Evolutionary conservation across 2,329 filamentous ascomycete species (phyloP).

Genomic region (Atkinsonella texensis): DNA sequence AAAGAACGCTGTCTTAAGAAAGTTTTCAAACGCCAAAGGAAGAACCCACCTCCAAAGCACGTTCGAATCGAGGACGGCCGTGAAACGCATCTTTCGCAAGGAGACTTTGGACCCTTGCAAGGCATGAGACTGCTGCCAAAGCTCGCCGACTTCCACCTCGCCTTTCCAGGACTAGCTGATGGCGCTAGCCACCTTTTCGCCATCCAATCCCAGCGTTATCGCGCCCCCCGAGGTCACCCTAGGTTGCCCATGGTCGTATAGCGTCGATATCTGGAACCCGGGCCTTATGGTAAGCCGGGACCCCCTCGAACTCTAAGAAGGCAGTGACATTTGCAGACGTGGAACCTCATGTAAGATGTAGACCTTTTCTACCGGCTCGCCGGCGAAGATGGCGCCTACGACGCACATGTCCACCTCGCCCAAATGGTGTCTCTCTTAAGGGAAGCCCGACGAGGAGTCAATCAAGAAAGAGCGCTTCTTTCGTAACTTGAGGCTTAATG

Average conservation of each 20-base stretch:
- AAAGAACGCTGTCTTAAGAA: too few relatives aligned
- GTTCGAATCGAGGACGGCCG: slow-evolving; percentile 7
- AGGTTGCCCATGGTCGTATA: slow-evolving; percentile 12
- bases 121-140: slow-evolving; percentile 7
- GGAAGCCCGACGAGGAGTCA: slow-evolving; percentile 7
- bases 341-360: slow-evolving; percentile 11
- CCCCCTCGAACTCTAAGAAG: too few relatives aligned
- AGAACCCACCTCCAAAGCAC: slow-evolving; percentile 5
- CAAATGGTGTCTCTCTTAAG: slow-evolving; percentile 11
- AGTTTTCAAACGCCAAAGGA: not conserved
- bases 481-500: not conserved
- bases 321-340: slow-evolving; percentile 10
- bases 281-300: slow-evolving; percentile 9
- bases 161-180: slow-evolving; percentile 7
- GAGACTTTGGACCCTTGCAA: slow-evolving; percentile 9
- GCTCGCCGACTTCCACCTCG: slow-evolving; percentile 11
- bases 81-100: slow-evolving; percentile 9
- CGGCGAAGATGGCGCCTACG: slow-evolving; percentile 12
- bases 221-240: slow-evolving; percentile 13
- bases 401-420: slow-evolving; percentile 14
- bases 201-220: slow-evolving; percentile 13
- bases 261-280: slow-evolving; percentile 12
- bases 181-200: slow-evolving; percentile 5
- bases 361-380: slow-evolving; percentile 9
- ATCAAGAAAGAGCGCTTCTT: slow-evolving; percentile 9